Base-by-base conservation (phyloP, 129 eudicot genomes). In the Flaveria ramosissima region DNA sequence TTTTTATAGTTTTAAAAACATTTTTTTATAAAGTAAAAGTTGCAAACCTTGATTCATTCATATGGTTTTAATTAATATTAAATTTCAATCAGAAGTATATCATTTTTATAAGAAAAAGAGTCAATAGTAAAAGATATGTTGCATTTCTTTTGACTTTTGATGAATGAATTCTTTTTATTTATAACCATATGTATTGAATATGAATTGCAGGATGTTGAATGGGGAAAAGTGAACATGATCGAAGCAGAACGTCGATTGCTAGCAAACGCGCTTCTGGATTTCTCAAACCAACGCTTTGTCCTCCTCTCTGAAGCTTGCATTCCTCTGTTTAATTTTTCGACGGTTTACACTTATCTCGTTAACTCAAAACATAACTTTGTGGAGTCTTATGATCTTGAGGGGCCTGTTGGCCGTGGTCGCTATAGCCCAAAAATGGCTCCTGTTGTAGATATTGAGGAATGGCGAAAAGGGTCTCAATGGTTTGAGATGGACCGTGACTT, bases 381-480 rank as follows among this genome's bases (percentile, higher is more conserved):
- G 27, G 96, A 93, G 77, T 67, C 85, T 15, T 93, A 88, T 68
- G 98, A 93, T 55, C 63, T 70, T 2, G 72, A 71, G 14, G 88
- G 91, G 3, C 90, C 89, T 0, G 90, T 89, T 47, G 98, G 96
- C 1, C 91, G 90, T 4, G 96, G 97, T 17, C 91, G 98, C 7
- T 93, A 90, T 77, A 84, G 78, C 79, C 76, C 9, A 7, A 73
- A 62, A 8, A 87, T 93, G 92, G 60, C 78, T 11, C 97, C 98
- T 1, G 50, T 42, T 0, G 82, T 93, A 20, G 80, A 70, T 45
- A 69, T 90, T 20, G 39, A 77, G 7, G 83, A 90, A 11, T 93
- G 98, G 98, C 72, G 96, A 45, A 93, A 93, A 75, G 98, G 98
- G 64, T 88, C 98, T 4, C 98, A 93, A 55, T 93, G 98, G 98